These are phyloP conservation scores for Wickerhamomyces ciferrii DNA, from an alignment of 805 yeast species.

Conservation along the genomic window DNA sequence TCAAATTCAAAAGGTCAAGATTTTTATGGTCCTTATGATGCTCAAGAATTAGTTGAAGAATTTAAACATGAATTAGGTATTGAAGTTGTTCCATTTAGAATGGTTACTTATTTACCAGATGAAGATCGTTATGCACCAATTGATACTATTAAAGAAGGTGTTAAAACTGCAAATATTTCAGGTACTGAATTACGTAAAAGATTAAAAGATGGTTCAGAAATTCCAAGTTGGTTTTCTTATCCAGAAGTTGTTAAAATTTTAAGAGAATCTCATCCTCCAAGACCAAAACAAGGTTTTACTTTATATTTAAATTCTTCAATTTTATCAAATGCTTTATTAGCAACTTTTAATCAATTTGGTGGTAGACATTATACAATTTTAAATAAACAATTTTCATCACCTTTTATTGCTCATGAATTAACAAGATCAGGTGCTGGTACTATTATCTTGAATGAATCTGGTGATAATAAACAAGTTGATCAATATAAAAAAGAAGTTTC, in stretches of 20 bases:
- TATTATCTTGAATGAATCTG: conserved; percentile 43
- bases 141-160: conserved; percentile 78
- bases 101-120: conserved; percentile 94
- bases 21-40: conserved; percentile 96
- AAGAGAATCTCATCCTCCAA: conserved; percentile 91
- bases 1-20: conserved; percentile 82
- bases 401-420: conserved; percentile 67
- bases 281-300: conserved; percentile 85
- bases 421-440: conserved; percentile 92
- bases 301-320: conserved; percentile 59
- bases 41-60: conserved; percentile 80
- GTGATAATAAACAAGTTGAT: conserved; percentile 2
- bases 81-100: conserved; percentile 92
- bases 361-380: conserved; percentile 66
- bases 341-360: conserved; percentile 83
- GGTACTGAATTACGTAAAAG: conserved; percentile 93
- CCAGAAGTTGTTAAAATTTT: conserved; percentile 92
- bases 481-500: conserved; percentile 27
- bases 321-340: conserved; percentile 78
- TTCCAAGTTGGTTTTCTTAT: conserved; percentile 96
- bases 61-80: conserved; percentile 76
- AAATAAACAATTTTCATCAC: conserved; percentile 37
- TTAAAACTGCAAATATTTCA: conserved; percentile 82
- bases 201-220: conserved; percentile 78
- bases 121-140: conserved; percentile 94